Percentiles rank a stretch among this genome's conserved stretches.
Evolutionary conservation across 176 grass and related monocot species (phyloP).

Genomic region (Raddia distichophylla): DNA sequence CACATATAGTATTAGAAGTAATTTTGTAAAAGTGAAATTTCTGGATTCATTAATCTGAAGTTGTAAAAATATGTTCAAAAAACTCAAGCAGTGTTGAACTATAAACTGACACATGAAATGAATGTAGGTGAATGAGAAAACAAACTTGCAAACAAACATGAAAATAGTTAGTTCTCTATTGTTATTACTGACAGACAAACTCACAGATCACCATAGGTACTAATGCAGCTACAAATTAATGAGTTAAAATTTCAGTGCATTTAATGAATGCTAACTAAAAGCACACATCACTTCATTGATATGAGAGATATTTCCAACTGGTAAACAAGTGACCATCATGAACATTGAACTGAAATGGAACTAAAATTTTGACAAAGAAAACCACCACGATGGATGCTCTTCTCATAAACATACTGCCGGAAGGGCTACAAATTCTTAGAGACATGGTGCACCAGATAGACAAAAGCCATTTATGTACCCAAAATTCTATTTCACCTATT

Average conservation of each 20-base stretch:
- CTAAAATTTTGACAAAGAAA: background rate
- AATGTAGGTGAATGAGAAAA: constrained; percentile 6
- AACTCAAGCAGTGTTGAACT: background rate
- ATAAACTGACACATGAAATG: constrained; percentile 1
- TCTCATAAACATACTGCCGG: background rate
- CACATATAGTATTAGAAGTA: constrained; percentile 5
- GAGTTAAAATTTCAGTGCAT: background rate
- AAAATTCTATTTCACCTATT: background rate
- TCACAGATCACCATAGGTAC: background rate
- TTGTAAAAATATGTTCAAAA: background rate
- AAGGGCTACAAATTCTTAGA: background rate
- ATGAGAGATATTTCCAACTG: background rate
- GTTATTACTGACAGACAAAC: background rate
- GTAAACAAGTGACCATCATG: background rate
- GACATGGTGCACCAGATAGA: background rate
- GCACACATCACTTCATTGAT: background rate
- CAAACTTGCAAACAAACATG: background rate
- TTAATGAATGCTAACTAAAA: background rate
- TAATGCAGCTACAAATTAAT: background rate
- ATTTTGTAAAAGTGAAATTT: background rate
- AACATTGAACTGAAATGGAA: background rate
- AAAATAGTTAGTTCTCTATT: background rate
- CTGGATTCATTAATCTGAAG: background rate
- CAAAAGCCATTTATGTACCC: background rate
- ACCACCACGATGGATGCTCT: background rate